These are phyloP conservation scores for Penicillium taxi DNA, from an alignment of 495 filamentous ascomycete genomes.

Conservation along the genomic window DNA sequence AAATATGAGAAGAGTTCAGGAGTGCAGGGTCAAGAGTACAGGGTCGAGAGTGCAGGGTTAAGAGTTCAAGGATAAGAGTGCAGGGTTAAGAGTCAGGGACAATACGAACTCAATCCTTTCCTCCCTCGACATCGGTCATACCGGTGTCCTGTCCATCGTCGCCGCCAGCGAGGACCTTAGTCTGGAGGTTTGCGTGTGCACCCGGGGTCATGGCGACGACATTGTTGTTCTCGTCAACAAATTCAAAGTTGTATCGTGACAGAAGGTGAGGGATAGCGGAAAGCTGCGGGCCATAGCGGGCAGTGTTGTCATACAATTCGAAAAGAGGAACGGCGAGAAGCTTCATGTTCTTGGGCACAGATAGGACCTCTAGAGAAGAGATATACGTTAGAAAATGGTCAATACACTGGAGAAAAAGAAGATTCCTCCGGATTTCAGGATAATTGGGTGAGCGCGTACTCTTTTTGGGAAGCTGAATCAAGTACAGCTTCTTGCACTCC, in stretches of 20 bases:
- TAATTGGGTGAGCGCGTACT: constrained; percentile 51
- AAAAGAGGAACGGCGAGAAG: constrained; percentile 92
- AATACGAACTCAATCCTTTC: constrained; percentile 36
- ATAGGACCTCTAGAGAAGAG: constrained; percentile 69
- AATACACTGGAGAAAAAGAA: no score
- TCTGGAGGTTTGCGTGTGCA: constrained; percentile 46
- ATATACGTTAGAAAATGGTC: not conserved
- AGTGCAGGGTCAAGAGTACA: no score
- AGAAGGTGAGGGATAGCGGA: constrained; percentile 92
- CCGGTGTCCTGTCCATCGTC: constrained; percentile 39
- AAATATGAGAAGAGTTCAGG: no score
- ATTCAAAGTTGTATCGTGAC: constrained; percentile 94
- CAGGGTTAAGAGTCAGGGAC: no score
- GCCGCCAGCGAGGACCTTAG: constrained; percentile 69
- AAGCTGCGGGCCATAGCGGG: constrained; percentile 88
- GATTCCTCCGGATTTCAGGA: no score
- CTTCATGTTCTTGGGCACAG: constrained; percentile 99
- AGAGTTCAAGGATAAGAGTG: no score
- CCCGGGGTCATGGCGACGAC: constrained; percentile 84
- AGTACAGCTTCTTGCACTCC: constrained; percentile 98
- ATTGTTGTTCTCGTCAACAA: constrained; percentile 89
- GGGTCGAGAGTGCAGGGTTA: no score
- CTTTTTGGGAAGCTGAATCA: constrained; percentile 84
- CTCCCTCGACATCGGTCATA: constrained; percentile 30
- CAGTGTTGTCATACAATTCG: constrained; percentile 96